Evolutionary conservation across 257 asterid species (phyloP).

Genomic region (Phtheirospermum japonicum): DNA sequence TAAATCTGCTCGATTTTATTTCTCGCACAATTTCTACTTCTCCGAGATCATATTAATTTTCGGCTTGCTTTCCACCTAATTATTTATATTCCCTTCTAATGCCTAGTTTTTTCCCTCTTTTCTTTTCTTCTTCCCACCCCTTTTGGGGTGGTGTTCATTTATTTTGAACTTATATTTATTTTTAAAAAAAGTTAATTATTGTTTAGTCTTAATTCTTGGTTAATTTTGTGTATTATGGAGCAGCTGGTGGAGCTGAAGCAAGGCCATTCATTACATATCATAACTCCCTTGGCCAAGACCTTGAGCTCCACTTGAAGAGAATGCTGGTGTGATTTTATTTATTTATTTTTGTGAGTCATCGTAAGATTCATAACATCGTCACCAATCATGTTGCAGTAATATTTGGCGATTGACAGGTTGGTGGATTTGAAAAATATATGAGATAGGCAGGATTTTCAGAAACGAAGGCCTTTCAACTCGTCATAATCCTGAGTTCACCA

Average conservation of each 20-base stretch:
- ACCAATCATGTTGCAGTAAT: background rate
- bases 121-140: no score
- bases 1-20: background rate
- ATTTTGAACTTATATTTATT: no score
- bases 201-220: background rate
- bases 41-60: no score
- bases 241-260: slow-evolving; percentile 99
- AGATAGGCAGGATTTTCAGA: slow-evolving; percentile 90
- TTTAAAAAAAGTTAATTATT: background rate
- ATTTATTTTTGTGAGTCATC: background rate
- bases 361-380: background rate
- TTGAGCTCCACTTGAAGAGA: slow-evolving; percentile 97
- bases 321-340: slow-evolving; percentile 59
- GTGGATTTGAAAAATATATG: slow-evolving; percentile 95
- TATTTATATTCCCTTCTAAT: no score
- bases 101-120: no score
- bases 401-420: slow-evolving; percentile 54
- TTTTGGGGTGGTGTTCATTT: no score
- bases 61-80: no score
- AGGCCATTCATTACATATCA: slow-evolving; percentile 96
- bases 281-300: slow-evolving; percentile 98
- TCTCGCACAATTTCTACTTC: no score
- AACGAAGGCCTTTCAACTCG: slow-evolving; percentile 99
- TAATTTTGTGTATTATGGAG: slow-evolving; percentile 55
- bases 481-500: slow-evolving; percentile 98